Evolutionary conservation across 1,139 yeast genomes (phyloP).

Genomic region (Yarrowia galli): DNA sequence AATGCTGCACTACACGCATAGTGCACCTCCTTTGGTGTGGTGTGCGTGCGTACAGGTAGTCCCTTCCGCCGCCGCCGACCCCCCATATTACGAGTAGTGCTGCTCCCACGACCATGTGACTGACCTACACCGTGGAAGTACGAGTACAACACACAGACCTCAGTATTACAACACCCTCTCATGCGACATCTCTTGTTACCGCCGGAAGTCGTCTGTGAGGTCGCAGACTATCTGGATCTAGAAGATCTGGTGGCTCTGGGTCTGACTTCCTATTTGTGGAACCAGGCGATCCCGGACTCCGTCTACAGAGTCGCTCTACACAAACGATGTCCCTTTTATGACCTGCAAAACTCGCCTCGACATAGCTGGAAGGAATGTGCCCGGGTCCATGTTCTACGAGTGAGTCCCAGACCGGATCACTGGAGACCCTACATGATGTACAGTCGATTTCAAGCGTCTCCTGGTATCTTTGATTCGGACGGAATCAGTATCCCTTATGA

Average conservation of each 20-base stretch:
- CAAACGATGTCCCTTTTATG: constrained; percentile 14
- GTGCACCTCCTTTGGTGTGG: too few relatives aligned
- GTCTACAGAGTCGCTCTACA: constrained; percentile 12
- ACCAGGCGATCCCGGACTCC: constrained; percentile 2
- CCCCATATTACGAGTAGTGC: too few relatives aligned
- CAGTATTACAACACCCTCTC: not conserved
- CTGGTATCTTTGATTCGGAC: constrained; percentile 1
- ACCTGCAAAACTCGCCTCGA: constrained; percentile 18
- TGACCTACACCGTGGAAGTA: too few relatives aligned
- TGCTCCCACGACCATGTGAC: not conserved
- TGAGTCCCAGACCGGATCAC: not conserved
- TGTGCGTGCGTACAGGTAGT: too few relatives aligned
- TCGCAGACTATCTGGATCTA: constrained; percentile 19
- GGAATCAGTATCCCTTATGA: constrained; percentile 3
- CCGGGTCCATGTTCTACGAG: not conserved
- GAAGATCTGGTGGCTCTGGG: constrained; percentile 22
- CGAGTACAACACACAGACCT: not conserved
- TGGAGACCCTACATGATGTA: constrained; percentile 14
- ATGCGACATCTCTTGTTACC: not conserved
- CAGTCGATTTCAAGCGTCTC: not conserved
- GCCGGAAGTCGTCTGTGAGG: constrained; percentile 25
- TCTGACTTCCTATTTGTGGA: not conserved
- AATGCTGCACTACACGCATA: too few relatives aligned
- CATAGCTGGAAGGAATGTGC: constrained; percentile 30
- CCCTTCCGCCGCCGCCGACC: too few relatives aligned